These are phyloP conservation scores for Tolypocladium ovalisporum DNA, from an alignment of 2,329 filamentous ascomycete genomes.

Conservation along the genomic window DNA sequence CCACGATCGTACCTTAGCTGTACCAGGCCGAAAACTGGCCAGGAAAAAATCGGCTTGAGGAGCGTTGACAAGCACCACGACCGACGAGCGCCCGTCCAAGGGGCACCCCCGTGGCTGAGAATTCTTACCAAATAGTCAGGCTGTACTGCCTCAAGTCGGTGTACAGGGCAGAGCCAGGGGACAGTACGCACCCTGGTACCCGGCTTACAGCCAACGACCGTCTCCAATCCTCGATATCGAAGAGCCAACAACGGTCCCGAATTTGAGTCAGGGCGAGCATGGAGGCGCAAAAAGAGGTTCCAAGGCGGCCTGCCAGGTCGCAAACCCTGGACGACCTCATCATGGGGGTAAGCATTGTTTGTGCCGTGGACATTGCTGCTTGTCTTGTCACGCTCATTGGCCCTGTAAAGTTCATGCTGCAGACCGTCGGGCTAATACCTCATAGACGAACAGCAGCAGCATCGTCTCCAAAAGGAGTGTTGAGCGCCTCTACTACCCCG, in stretches of 20 bases:
- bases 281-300: background rate
- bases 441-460: slow-evolving; percentile 76
- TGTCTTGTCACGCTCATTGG: background rate
- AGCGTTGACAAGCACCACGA: background rate
- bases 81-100: background rate
- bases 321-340: slow-evolving; percentile 37
- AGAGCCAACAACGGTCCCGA: background rate
- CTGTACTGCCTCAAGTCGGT: background rate
- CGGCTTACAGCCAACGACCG: background rate
- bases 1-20: too few relatives aligned
- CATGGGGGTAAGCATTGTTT: slow-evolving; percentile 37
- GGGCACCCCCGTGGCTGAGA: background rate
- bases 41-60: background rate
- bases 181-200: background rate
- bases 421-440: background rate
- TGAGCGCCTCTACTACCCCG: slow-evolving; percentile 72
- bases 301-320: slow-evolving; percentile 10
- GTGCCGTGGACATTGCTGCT: background rate
- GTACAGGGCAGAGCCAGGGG: background rate
- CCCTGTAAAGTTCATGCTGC: background rate
- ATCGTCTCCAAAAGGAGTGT: slow-evolving; percentile 90
- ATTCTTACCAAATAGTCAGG: background rate
- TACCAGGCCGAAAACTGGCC: background rate
- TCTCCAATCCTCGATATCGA: background rate
- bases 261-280: background rate